Base-by-base conservation (phyloP, 2,329 filamentous ascomycete species). In the Neocatenulostroma microsporum region DNA sequence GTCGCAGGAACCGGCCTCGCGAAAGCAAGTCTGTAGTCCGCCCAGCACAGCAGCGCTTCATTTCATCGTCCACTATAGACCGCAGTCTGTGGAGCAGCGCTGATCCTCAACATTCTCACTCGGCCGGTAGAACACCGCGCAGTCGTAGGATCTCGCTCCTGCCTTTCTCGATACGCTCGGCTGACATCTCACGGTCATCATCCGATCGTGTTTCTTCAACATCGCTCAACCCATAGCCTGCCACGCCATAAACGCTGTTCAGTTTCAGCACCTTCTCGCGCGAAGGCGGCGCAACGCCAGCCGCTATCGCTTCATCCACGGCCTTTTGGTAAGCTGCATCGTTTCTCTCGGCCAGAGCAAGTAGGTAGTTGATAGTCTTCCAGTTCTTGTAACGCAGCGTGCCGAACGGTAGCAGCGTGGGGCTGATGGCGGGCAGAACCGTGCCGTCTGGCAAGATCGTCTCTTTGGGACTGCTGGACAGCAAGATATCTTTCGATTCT, bases 341-440 rank as follows among this genome's bases (percentile, higher is more conserved):
- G 36, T 53, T 46, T 28, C 42, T 37, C 24, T 55, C 48, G 4
- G 57, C 42, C 14, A 53, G 44, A 12, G 45, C 48, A 9, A 73
- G 58, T 34, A 73, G 53, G 33, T 67, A 60, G 35, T 68, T 66
- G 30, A 73, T 56, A 6, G 54, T 54, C 31, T 62, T 56, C 70
- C 70, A 74, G 40, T 70, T 70, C 40, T 62, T 58, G 50, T 67
- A 73, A 24, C 70, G 62, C 11, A 72, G 52, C 15, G 64, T 57
- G 25, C 62, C 62, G 11, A 70, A 49, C 0, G 64, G 56, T 20
- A 69, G 58, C 11, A 40, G 44, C 5, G 49, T 54, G 5, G 24
- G 13, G 36, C 44, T 48, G 9, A 36, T 7, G 3, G 39, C 21
- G 9, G 30, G 11, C 30, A 14, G n/a, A n/a, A n/a, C n/a, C n/a